Base-by-base conservation (phyloP, 108 stramenopile species). In the Aureococcus anophagefferens region DNA sequence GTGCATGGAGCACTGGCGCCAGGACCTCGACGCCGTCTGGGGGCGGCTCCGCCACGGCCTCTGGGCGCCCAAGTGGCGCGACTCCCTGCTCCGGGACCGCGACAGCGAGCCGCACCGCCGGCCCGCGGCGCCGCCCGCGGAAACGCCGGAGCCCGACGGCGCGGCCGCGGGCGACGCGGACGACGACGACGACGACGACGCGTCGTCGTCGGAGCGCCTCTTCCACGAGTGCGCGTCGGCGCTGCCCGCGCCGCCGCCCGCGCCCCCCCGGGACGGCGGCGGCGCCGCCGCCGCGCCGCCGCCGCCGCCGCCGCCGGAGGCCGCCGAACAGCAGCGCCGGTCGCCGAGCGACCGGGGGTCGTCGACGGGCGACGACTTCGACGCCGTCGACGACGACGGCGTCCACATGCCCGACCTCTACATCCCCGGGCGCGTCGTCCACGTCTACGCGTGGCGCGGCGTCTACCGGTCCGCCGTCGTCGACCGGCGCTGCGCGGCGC, bases 381-480 rank as follows among this genome's bases (percentile, higher is more conserved):
- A 44, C 40, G 40, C 5, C 40, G 21, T 59, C 51, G 25, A 18
- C 25, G 37, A 40, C 37, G 40, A 44, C 13, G 13, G 40, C 13
- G 25, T 59, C 1, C 7, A 59, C 25, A 79, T 97, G 30, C 94
- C 93, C 33, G 79, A 90, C 63, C 85, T 95, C 83, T 97, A 87
- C 75, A 80, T 95, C 15, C 96, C 96, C 18, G 96, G 96, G 0
- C 89, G 86, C 71, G 83, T 97, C 71, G 85, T 91, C 0, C 96
- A 95, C 75, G 87, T 97, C 37, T 97, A 95, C 79, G 83, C 89
- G 45, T 90, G 90, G 77, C 74, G 90, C 34, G 92, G 92, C 72
- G 88, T 83, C 4, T 93, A 93, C 78, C 87, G 87, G 59, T 89
- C 89, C 0, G 87, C 87, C 0, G 81, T 82, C 70, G 90, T 92